A percentile compares a stretch with the other conserved stretches of the same genome.
Evolutionary conservation across 2,329 filamentous ascomycete species (phyloP).

Genomic region (Alternaria consortialis): DNA sequence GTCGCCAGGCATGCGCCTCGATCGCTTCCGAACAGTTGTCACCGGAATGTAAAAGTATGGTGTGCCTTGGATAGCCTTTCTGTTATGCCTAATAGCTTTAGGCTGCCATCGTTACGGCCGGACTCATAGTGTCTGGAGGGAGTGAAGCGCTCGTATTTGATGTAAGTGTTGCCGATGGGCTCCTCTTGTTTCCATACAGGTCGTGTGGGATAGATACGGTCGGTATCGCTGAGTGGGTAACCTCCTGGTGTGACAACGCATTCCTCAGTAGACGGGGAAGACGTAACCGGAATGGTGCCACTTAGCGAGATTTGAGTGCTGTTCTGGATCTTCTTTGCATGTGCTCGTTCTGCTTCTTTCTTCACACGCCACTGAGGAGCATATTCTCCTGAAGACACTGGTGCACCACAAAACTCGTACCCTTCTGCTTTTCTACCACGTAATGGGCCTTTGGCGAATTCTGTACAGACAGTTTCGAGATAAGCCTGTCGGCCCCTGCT

Average conservation of each 20-base stretch:
- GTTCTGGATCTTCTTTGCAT: not conserved
- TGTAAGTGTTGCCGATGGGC: not conserved
- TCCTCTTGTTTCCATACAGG: not conserved
- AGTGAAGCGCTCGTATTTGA: not conserved
- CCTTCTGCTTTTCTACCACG: not conserved
- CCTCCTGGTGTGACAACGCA: not conserved
- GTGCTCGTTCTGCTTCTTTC: not conserved
- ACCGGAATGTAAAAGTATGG: not conserved
- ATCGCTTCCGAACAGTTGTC: not conserved
- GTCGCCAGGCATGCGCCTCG: not conserved
- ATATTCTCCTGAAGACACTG: not conserved
- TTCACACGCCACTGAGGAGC: not conserved
- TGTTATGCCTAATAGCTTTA: not conserved
- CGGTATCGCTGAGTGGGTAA: not conserved
- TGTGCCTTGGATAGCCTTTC: not conserved
- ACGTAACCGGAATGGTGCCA: not conserved
- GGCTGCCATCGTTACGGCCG: not conserved
- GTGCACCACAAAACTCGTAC: slow-evolving; percentile 4
- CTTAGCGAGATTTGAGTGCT: not conserved
- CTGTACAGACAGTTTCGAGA: slow-evolving; percentile 20
- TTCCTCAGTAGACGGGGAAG: not conserved
- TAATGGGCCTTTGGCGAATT: slow-evolving; percentile 19
- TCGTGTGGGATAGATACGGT: not conserved
- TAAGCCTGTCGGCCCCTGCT: slow-evolving; percentile 52
- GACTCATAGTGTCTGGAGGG: not conserved